These are phyloP conservation scores for Cryptococcus neoformans DNA, from an alignment of 1,284 basidiomycete genomes.

Conservation along the genomic window DNA sequence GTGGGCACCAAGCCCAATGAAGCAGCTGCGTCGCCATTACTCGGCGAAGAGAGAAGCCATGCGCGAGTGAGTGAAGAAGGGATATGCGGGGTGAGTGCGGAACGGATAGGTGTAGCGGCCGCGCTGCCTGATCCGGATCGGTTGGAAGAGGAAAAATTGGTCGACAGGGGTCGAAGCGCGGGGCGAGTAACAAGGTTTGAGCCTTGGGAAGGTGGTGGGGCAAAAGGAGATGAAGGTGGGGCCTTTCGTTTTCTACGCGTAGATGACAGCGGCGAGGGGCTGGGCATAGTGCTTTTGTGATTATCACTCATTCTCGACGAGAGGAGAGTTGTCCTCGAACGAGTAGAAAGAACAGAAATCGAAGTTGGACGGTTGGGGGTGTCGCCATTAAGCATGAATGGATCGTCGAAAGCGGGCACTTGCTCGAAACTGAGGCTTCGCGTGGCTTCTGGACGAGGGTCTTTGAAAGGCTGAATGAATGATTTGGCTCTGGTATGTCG, in stretches of 20 bases:
- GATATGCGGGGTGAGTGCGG: neutral
- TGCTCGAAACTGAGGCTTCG: constrained; percentile 10
- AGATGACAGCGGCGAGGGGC: constrained; percentile 11
- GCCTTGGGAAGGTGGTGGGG: neutral
- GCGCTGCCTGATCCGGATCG: neutral
- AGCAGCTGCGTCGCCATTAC: constrained; percentile 10
- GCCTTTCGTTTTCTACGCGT: constrained; percentile 12
- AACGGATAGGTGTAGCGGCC: constrained; percentile 1
- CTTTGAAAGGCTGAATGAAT: constrained; percentile 16
- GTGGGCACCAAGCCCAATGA: constrained; percentile 16
- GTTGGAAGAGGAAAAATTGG: neutral
- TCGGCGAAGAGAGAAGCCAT: constrained; percentile 16
- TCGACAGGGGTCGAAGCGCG: constrained; percentile 1
- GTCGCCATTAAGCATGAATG: constrained; percentile 5
- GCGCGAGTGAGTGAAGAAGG: constrained; percentile 9
- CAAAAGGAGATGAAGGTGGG: constrained; percentile 6
- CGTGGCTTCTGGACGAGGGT: constrained; percentile 15
- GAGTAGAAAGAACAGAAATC: neutral
- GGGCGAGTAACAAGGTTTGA: neutral
- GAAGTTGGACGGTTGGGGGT: constrained; percentile 3
- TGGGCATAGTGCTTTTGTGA: constrained; percentile 9
- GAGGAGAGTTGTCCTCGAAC: neutral
- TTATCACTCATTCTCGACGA: neutral
- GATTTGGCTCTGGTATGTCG: constrained; percentile 6
- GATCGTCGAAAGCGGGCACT: constrained; percentile 7